These are phyloP conservation scores for Umbelopsis isabellina DNA, from an alignment of 192 early-diverging fungal species.

Conservation along the genomic window DNA sequence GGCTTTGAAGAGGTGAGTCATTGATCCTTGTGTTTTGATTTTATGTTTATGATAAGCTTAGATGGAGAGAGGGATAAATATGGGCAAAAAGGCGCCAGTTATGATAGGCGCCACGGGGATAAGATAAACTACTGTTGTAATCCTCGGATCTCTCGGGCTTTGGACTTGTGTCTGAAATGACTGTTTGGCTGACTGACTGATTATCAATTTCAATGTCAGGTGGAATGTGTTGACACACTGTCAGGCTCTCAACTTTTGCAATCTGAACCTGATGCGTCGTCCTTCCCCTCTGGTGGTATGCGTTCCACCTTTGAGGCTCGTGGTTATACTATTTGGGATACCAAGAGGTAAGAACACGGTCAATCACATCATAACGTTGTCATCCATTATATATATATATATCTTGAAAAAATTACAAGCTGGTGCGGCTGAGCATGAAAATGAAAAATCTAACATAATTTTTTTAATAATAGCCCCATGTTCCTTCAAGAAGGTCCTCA, in stretches of 20 bases:
- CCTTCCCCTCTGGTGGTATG: constrained; percentile 98
- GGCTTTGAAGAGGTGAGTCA: constrained; percentile 79
- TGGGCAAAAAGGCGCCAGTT: too few relatives aligned
- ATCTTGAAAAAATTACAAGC: too few relatives aligned
- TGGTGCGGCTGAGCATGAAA: too few relatives aligned
- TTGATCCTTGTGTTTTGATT: background rate
- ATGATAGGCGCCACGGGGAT: too few relatives aligned
- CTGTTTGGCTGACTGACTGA: constrained; percentile 10
- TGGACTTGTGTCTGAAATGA: background rate
- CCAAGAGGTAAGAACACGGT: constrained; percentile 54
- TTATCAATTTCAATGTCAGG: constrained; percentile 32
- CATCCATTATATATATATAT: too few relatives aligned
- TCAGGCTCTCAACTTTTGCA: constrained; percentile 97
- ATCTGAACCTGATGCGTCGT: constrained; percentile 98
- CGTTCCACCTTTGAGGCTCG: constrained; percentile 97
- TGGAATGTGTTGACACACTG: constrained; percentile 88
- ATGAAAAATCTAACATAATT: too few relatives aligned
- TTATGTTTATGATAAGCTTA: too few relatives aligned
- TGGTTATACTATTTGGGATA: constrained; percentile 99
- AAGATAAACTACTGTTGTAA: too few relatives aligned
- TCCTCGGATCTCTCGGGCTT: too few relatives aligned
- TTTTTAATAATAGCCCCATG: constrained; percentile 72
- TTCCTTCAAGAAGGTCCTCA: constrained; percentile 92
- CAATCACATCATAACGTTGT: constrained; percentile 1
- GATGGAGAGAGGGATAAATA: too few relatives aligned